These are phyloP conservation scores for Chaetomium globosum DNA, from an alignment of 2,329 filamentous ascomycete species.

Conservation along the genomic window DNA sequence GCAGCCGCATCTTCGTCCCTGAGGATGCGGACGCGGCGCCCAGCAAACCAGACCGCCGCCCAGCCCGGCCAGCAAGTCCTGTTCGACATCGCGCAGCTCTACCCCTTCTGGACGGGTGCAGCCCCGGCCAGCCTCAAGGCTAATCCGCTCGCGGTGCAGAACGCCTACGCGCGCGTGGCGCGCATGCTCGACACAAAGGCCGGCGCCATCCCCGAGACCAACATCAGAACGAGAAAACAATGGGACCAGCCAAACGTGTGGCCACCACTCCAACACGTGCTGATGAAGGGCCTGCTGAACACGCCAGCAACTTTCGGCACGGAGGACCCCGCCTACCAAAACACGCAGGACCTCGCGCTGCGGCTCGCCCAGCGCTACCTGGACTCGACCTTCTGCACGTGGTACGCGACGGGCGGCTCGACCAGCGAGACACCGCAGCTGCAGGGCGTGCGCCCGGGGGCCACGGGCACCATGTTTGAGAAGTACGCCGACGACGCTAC, in stretches of 20 bases:
- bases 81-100: slow-evolving; percentile 64
- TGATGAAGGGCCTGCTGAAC: slow-evolving; percentile 64
- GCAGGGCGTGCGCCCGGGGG: slow-evolving; percentile 47
- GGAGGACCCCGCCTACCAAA: slow-evolving; percentile 56
- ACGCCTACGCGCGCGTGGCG: slow-evolving; percentile 57
- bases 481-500: slow-evolving; percentile 66
- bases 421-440: slow-evolving; percentile 57
- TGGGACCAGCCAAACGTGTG: slow-evolving; percentile 73
- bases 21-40: slow-evolving; percentile 51
- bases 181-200: slow-evolving; percentile 54
- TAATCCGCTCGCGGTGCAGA: slow-evolving; percentile 60
- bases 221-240: slow-evolving; percentile 63
- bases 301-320: slow-evolving; percentile 59
- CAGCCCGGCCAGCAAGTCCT: slow-evolving; percentile 59
- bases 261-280: slow-evolving; percentile 66
- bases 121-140: slow-evolving; percentile 59
- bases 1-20: slow-evolving; percentile 59
- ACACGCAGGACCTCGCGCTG: slow-evolving; percentile 59
- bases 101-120: slow-evolving; percentile 70
- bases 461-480: slow-evolving; percentile 67
- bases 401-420: slow-evolving; percentile 67
- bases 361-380: slow-evolving; percentile 66
- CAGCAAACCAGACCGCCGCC: slow-evolving; percentile 49
- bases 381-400: slow-evolving; percentile 70
- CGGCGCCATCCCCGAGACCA: slow-evolving; percentile 65